Conservation (phyloP, 768 basidiomycete species). For the Leccinum uliginosum region DNA sequence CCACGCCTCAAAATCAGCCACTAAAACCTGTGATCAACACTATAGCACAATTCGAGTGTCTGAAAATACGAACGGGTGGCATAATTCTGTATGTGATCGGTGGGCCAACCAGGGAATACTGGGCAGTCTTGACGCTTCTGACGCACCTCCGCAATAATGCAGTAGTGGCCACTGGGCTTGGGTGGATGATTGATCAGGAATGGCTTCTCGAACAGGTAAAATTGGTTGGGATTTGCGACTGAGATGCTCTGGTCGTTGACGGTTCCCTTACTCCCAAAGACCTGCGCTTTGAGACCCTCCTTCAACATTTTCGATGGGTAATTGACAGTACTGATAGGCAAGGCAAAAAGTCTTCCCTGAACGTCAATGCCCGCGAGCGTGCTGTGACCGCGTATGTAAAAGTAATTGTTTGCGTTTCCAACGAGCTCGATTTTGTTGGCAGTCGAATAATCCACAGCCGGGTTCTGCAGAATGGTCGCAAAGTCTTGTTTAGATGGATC, state of each 20-base stretch:
- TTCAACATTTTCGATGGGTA: background rate
- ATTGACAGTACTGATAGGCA: background rate
- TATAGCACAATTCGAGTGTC: no score
- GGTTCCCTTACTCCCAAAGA: background rate
- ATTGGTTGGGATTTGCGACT: background rate
- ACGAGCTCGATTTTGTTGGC: background rate
- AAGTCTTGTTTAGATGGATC: background rate
- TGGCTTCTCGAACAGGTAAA: constrained; percentile 6
- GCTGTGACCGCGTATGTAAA: constrained; percentile 11
- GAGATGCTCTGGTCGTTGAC: constrained; percentile 6
- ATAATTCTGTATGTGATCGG: background rate
- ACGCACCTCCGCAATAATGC: constrained; percentile 4
- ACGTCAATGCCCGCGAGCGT: constrained; percentile 6
- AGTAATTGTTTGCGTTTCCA: constrained; percentile 5
- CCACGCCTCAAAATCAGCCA: background rate
- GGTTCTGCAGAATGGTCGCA: background rate
- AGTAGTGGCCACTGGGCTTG: background rate
- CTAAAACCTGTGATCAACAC: background rate
- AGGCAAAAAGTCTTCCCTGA: background rate
- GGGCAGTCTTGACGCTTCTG: constrained; percentile 7
- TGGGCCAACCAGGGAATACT: constrained; percentile 5
- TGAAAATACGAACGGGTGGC: constrained; percentile 1
- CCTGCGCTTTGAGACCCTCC: background rate
- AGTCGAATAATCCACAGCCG: background rate
- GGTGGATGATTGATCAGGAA: background rate